Evolutionary conservation across 805 yeast genomes (phyloP), one percentile per base, ranked within the genome.

Genomic region (Komagataella pastoris): DNA sequence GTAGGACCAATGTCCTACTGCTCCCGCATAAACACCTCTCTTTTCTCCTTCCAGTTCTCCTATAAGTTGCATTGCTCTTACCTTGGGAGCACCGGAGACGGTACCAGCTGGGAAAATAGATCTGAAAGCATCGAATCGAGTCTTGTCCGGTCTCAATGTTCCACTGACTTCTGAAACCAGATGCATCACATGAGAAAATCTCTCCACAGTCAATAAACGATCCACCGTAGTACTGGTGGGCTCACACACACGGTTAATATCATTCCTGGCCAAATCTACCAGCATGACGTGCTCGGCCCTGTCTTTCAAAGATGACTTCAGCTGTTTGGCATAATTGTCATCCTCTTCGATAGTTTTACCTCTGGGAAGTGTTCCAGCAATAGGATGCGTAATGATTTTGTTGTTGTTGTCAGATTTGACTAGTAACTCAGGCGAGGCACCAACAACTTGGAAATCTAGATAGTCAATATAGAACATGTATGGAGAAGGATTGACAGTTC

Each of bases 71-170:
- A 93, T 93, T 7, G 99, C 99, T 60, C 79, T 81, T 46, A 93
- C 95, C 68, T 93, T 93, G 52, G 99, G 99, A 2, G 99, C 98
- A 45, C 99, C 99, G 52, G 95, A 83, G 10, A 91, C 98, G 1
- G 99, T 93, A 47, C 99, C 99, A 1, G 99, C 99, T 18, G 99
- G 99, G 81, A 93, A 93, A 52, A 93, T 88, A 2, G 97, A 89
- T 65, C 99, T 79, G 70, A 93, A 89, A 0, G 99, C 99, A 70
- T 93, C 99, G 63, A 93, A 93, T 57, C 98, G 76, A 10, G 91
- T 83, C 71, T 88, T 84, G 54, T 78, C 97, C 0, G 73, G 68
- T 63, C 99, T 76, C 60, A 93, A 72, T 1, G 83, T 87, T 12
- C 99, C 99, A 55, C 95, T 83, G 18, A 91, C 97, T 67, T 91